Evolutionary conservation across 345 rosid species (phyloP), one percentile per base, ranked within the genome.

Genomic region (Stellera chamaejasme): DNA sequence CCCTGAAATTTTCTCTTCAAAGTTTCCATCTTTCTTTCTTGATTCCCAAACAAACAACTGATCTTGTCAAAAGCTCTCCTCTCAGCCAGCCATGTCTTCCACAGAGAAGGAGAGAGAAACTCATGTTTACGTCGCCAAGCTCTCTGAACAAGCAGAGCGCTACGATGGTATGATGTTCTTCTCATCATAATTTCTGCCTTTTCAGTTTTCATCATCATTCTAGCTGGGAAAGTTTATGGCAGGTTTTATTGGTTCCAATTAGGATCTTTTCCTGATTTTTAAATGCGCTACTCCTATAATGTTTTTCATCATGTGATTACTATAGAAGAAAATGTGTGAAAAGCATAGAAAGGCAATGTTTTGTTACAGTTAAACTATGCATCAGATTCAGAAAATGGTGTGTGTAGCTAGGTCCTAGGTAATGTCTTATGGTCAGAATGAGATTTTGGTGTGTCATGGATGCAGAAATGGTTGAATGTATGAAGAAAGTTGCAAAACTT

Each of bases 391-490:
- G 39, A 32, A 32, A 32, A 32, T 32, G 39, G 39, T 32, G 39
- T 32, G 23, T 19, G 23, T 19, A 19, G 23, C 39, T 8, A 32
- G 5, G 39, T 46, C 19, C 11, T 46, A 13, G 50, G 9, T 46
- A 13, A 46, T 5, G 50, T 16, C 11, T 6, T 46, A 1, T 12
- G 6, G 1, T 5, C 6, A 46, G 50, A 8, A 5, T 46, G 50
- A 46, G 39, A 32, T 6, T 53, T 53, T n/a, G 2, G 13, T 53
- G 4, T 27, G 10, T 27, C 6, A 11, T 52, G 56, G 36, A 43
- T 19, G 13, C 82, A 92, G 99, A 93, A 75, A 93, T 93, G 99
- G 94, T 93, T 13, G 99, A 93, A 69, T 58, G 96, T 75, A 93
- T 89, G 99, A 89, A 93, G 63, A 80, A 77, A 41, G 82, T 93